Conservation (phyloP, 345 rosid genomes). For the Populus euphratica region DNA sequence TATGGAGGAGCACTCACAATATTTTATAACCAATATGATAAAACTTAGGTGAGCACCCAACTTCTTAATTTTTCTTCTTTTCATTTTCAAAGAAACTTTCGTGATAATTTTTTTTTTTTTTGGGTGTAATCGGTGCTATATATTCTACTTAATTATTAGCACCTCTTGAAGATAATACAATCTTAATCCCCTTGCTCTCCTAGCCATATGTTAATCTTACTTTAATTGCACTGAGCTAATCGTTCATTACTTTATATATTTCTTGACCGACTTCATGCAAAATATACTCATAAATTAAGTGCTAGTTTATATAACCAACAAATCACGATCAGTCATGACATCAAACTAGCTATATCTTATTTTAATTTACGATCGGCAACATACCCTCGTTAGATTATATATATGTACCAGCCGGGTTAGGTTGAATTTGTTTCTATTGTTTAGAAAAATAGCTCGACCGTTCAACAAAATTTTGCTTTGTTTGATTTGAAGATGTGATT, state of each 20-base stretch:
- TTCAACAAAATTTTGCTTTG: too few relatives aligned
- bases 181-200: conserved; percentile 14
- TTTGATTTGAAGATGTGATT: too few relatives aligned
- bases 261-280: background rate
- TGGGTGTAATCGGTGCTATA: background rate
- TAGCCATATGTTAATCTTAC: conserved; percentile 22
- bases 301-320: too few relatives aligned
- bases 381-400: too few relatives aligned
- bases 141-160: background rate
- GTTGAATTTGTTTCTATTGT: too few relatives aligned
- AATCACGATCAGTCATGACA: too few relatives aligned
- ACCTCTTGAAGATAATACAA: conserved; percentile 15
- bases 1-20: background rate
- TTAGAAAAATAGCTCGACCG: too few relatives aligned
- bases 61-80: background rate
- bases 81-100: background rate
- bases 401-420: too few relatives aligned
- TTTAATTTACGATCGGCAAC: too few relatives aligned
- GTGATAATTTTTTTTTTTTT: background rate
- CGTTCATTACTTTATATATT: background rate
- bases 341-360: too few relatives aligned
- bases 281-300: too few relatives aligned
- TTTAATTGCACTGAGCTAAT: conserved; percentile 9
- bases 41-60: background rate
- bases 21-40: background rate